Evolutionary conservation across 257 asterid genomes (phyloP), one percentile per base, ranked within the genome.

Genomic region (Nicotiana undulata): DNA sequence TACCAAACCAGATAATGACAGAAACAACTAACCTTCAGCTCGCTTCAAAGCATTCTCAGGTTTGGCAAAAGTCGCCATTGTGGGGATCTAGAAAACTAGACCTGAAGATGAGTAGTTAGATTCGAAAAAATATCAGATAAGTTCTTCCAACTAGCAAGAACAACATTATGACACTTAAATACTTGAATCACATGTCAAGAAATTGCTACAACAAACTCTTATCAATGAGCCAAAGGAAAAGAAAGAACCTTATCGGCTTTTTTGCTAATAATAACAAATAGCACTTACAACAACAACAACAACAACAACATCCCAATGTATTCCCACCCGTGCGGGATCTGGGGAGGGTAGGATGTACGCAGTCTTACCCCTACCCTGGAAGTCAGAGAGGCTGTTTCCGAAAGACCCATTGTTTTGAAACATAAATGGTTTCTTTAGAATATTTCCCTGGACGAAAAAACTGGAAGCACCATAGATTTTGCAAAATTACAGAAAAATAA

Each of bases 11-110:
- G 37, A 55, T 37, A 10, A 29, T 20, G 49, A 74, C 72, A 58
- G 58, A 64, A 67, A 75, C 44, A 56, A 52, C 76, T 79, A 67
- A 86, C 87, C 87, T 86, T 86, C 89, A 28, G 87, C 89, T 61
- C 89, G 81, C 84, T 86, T 86, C 60, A 86, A 74, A 61, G 89
- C 87, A 82, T 82, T 86, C 86, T 84, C 87, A 31, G 86, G 89
- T 76, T 84, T 82, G 18, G 86, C 83, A 64, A 84, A 84, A 34
- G 49, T 75, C 0, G 79, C 75, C 81, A 79, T 79, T 40, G 55
- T 44, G 81, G 24, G 26, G 28, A 40, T 13, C 56, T 65, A 34
- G 20, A 29, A 40, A 28, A 17, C 32, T 55, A 13, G 4, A 58
- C 70, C 81, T 77, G 70, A 34, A 77, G 31, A 77, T 59, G 81